Evolutionary conservation across 768 basidiomycete genomes (phyloP), one percentile per base, ranked within the genome.

Genomic region (Agrocybe chaxingu): DNA sequence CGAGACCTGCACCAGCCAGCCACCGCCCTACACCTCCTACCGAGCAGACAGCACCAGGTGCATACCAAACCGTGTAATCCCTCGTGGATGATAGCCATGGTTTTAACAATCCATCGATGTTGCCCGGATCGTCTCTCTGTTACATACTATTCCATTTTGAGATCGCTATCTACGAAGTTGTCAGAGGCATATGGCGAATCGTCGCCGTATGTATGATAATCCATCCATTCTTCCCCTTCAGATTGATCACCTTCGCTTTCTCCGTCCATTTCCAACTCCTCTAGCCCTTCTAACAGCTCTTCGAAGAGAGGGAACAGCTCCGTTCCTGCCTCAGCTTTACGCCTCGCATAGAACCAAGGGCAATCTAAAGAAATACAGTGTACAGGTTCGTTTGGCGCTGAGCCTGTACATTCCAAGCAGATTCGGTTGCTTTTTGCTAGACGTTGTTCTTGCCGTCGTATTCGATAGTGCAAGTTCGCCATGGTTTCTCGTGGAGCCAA

Each of bases 291-390:
- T 12, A 67, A 54, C 12, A 73, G 47, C 33, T 68, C 66, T 42
- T 64, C 48, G 34, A 73, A 62, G n/a, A 66, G 55, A 10, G 60
- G 63, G 24, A 73, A 55, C 47, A 71, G 66, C 33, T 71, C 70
- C 40, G 69, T 57, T 47, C 68, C 70, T 19, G 63, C 62, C 44
- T 85, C 82, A 4, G 77, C 72, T 57, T 81, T 84, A 53, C 77
- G 80, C 33, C 91, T 74, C 30, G 85, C 79, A 57, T 82, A 97
- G 32, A 93, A 66, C 82, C 90, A 87, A 0, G 86, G 79, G 63
- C 95, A 98, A 61, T 97, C 93, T 41, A 90, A 70, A 7, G 90
- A 92, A 59, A 88, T 84, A 67, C 95, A 98, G 32, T 77, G 65
- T 41, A 85, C 78, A 0, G 77, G 74, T 49, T 92, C 90, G 9